A percentile compares a stretch with the other conserved stretches of the same genome.
Evolutionary conservation across 176 grass and related monocot species (phyloP).

Genomic region (Oropetium thomaeum): DNA sequence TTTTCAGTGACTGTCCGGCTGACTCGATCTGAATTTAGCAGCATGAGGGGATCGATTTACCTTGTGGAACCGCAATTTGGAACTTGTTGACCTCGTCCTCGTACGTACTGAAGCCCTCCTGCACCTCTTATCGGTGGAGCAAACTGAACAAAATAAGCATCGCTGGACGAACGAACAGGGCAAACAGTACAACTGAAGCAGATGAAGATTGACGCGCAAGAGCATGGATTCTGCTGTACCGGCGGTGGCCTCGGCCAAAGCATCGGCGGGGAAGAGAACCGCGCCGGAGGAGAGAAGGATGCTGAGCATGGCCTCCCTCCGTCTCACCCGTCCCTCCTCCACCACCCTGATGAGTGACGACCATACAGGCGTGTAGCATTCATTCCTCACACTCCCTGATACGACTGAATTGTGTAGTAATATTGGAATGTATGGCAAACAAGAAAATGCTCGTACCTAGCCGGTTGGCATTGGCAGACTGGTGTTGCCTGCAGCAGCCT

Average conservation of each 20-base stretch:
- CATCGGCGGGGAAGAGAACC: not conserved
- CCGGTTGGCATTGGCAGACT: slow-evolving; percentile 13
- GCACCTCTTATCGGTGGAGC: slow-evolving; percentile 29
- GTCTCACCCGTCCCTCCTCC: slow-evolving; percentile 19
- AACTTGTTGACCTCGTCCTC: slow-evolving; percentile 78
- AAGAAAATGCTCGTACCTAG: not conserved
- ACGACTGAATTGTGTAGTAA: not conserved
- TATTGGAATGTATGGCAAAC: not conserved
- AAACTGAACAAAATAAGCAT: not conserved
- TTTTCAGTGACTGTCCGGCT: not conserved
- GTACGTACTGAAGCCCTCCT: slow-evolving; percentile 61
- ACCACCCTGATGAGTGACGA: not conserved
- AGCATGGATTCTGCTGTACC: not conserved
- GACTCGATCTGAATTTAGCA: too few species aligned
- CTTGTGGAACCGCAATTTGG: slow-evolving; percentile 65
- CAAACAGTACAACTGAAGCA: too few species aligned
- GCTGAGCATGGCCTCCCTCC: slow-evolving; percentile 61
- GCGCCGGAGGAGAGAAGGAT: slow-evolving; percentile 37
- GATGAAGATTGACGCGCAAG: not conserved
- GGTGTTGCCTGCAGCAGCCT: not conserved
- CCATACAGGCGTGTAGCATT: not conserved
- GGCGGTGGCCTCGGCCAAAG: not conserved
- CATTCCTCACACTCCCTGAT: not conserved
- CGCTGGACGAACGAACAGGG: not conserved
- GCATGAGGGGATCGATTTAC: not conserved